Evolutionary conservation across 192 early-diverging fungal species (phyloP).

Genomic region (Chytriomyces confervae): DNA sequence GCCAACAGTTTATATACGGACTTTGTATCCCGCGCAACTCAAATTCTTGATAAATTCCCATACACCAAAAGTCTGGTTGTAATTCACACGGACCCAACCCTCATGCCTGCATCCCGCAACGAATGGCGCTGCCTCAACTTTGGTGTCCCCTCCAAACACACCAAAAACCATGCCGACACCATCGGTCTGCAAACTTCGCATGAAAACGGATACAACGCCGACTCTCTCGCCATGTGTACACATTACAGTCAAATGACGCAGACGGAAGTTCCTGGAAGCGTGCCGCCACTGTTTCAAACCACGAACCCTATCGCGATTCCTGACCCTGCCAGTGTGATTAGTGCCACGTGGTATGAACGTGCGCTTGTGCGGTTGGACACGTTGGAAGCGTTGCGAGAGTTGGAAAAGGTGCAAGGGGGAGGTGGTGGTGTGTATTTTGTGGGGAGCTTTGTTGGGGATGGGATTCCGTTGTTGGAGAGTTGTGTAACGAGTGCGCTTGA

Average conservation of each 20-base stretch:
- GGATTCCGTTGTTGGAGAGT: constrained; percentile 62
- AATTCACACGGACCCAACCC: constrained; percentile 53
- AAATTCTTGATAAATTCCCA: constrained; percentile 44
- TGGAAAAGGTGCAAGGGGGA: constrained; percentile 41
- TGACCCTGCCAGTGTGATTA: constrained; percentile 34
- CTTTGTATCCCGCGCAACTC: neutral
- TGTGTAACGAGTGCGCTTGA: constrained; percentile 54
- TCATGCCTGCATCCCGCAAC: constrained; percentile 47
- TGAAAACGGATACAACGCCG: constrained; percentile 37
- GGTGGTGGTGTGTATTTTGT: constrained; percentile 55
- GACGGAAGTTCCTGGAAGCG: constrained; percentile 17
- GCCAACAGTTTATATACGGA: constrained; percentile 1
- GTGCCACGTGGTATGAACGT: constrained; percentile 54
- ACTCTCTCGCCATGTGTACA: constrained; percentile 43
- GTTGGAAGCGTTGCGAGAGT: neutral
- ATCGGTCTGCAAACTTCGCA: neutral
- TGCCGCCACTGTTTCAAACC: constrained; percentile 49
- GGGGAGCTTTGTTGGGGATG: constrained; percentile 52
- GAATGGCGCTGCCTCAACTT: constrained; percentile 59
- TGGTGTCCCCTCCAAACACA: constrained; percentile 34
- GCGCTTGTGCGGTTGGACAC: neutral
- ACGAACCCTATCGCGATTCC: constrained; percentile 55
- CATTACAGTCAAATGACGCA: constrained; percentile 49
- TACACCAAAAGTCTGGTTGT: constrained; percentile 54
- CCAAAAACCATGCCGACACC: neutral